Percentiles rank a stretch among this genome's conserved stretches.
phyloP scores from a whole-genome alignment of 805 yeast genomes.

The Barnettozyma californica region DNA sequence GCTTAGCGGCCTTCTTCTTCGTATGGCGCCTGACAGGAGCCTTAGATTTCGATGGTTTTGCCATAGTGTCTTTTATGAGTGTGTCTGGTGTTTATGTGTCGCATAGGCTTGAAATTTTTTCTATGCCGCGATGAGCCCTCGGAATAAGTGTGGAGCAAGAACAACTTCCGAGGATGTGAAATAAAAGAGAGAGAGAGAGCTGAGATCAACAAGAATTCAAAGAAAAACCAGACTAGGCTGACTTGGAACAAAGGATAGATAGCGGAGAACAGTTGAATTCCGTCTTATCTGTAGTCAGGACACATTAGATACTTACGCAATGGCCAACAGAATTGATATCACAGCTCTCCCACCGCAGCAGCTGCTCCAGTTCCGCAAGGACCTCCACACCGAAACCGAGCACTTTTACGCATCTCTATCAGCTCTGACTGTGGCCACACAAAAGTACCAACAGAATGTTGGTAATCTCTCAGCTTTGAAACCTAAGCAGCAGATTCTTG shows the following conservation, averaged over 20 bases:
- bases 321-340: conserved; percentile 47
- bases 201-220: neutral
- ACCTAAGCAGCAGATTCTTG: conserved; percentile 53
- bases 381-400: conserved; percentile 78
- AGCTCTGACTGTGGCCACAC: conserved; percentile 69
- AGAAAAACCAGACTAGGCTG: neutral
- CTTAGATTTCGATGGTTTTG: conserved; percentile 8
- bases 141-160: conserved; percentile 4
- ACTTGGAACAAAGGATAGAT: neutral
- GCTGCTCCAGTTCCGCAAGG: conserved; percentile 73
- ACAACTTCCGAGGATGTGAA: conserved; percentile 1
- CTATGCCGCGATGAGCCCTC: conserved; percentile 2
- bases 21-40: conserved; percentile 6
- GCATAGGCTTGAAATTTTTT: neutral
- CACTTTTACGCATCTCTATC: conserved; percentile 80
- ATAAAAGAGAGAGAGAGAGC: too few species aligned
- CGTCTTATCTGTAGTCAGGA: neutral
- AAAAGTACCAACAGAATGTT: conserved; percentile 54
- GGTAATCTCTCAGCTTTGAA: conserved; percentile 61
- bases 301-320: neutral
- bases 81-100: neutral
- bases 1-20: conserved; percentile 25
- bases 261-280: neutral
- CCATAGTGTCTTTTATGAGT: neutral
- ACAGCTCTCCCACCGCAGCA: conserved; percentile 76